A percentile compares a stretch with the other conserved stretches of the same genome.
Evolutionary conservation across 768 basidiomycete genomes (phyloP).

Genomic region (Mycena vulgaris): DNA sequence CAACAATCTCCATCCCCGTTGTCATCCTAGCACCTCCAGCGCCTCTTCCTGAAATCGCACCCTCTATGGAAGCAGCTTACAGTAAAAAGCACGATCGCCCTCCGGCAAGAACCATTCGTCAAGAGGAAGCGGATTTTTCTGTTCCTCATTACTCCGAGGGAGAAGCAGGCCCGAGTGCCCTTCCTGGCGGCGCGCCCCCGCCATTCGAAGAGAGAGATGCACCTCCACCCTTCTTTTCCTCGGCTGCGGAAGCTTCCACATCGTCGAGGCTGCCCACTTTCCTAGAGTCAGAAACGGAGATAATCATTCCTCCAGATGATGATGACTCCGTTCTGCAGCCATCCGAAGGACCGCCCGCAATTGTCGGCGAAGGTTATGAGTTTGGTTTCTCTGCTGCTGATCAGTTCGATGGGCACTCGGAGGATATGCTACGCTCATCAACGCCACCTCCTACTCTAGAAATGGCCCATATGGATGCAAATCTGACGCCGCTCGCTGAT

Average conservation of each 20-base stretch:
- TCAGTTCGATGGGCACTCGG: constrained; percentile 88
- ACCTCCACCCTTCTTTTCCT: constrained; percentile 80
- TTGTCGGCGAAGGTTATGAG: constrained; percentile 81
- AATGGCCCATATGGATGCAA: constrained; percentile 79
- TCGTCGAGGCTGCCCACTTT: constrained; percentile 79
- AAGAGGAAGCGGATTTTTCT: constrained; percentile 74
- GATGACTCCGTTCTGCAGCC: constrained; percentile 55
- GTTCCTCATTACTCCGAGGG: constrained; percentile 79
- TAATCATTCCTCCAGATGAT: constrained; percentile 71
- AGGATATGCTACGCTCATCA: constrained; percentile 72
- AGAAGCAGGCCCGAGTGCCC: constrained; percentile 83
- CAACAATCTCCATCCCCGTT: constrained; percentile 77
- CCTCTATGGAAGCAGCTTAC: constrained; percentile 80
- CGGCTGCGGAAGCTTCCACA: constrained; percentile 70
- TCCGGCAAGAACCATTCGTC: constrained; percentile 77
- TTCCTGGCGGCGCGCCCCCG: constrained; percentile 78
- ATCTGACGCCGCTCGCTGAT: constrained; percentile 77
- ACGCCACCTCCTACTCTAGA: constrained; percentile 86
- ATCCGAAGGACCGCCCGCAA: constrained; percentile 50
- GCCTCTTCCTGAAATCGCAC: constrained; percentile 85
- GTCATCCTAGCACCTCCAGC: constrained; percentile 82
- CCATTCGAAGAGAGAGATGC: constrained; percentile 90
- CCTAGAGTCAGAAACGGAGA: constrained; percentile 84
- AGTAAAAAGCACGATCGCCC: constrained; percentile 92
- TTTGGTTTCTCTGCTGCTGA: constrained; percentile 82